Conservation (phyloP, 805 yeast genomes). For the Suhomyces tanzawaensis region DNA sequence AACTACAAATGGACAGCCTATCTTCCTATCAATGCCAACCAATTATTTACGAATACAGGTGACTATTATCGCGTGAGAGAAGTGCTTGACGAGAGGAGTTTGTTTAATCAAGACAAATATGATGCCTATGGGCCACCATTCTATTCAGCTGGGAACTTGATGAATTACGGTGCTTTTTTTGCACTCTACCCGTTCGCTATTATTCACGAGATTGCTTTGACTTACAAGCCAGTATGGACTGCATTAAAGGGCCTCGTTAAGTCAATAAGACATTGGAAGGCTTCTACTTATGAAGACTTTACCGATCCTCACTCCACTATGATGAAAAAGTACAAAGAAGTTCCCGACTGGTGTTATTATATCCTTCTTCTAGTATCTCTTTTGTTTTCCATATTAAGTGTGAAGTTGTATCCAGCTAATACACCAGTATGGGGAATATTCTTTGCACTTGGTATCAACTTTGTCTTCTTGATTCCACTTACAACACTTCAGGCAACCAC, state of each 20-base stretch:
- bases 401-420: constrained; percentile 38
- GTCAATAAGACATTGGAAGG: constrained; percentile 4
- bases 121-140: constrained; percentile 28
- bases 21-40: constrained; percentile 23
- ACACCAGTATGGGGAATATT: constrained; percentile 65
- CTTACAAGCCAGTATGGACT: constrained; percentile 2
- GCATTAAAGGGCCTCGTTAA: constrained; percentile 3
- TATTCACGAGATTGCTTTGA: constrained; percentile 6
- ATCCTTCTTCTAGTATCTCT: constrained; percentile 25
- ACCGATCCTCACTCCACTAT: constrained; percentile 28
- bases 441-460: constrained; percentile 53
- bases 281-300: constrained; percentile 13
- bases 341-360: constrained; percentile 34
- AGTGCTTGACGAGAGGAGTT: background rate
- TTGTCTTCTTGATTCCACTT: constrained; percentile 54
- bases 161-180: constrained; percentile 26
- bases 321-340: constrained; percentile 35
- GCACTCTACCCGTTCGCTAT: constrained; percentile 26
- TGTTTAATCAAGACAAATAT: constrained; percentile 22
- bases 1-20: constrained; percentile 29
- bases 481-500: constrained; percentile 49
- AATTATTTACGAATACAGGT: constrained; percentile 25
- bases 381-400: constrained; percentile 16
- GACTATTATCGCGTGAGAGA: constrained; percentile 14
- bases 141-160: constrained; percentile 28